Conservation (phyloP, 306 rosid species). For the Rosa multiflora region DNA sequence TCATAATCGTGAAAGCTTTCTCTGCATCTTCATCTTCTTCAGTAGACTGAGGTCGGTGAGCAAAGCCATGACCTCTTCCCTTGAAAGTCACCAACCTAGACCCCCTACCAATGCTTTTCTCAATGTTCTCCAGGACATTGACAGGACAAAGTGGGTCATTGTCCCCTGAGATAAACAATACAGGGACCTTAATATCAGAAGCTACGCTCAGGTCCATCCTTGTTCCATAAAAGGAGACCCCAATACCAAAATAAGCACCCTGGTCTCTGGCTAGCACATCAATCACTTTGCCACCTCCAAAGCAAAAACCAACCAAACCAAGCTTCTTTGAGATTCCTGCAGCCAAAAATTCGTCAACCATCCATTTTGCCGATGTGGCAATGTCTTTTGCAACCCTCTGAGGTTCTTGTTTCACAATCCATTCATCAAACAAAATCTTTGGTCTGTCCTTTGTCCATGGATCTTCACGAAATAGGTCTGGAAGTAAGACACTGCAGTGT, state of each 20-base stretch:
- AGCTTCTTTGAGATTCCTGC: conserved; percentile 70
- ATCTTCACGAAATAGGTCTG: conserved; percentile 67
- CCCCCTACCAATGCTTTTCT: conserved; percentile 37
- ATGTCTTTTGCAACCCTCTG: conserved; percentile 59
- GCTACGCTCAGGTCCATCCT: conserved; percentile 43
- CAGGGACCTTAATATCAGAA: conserved; percentile 51
- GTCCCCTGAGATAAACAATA: conserved; percentile 68
- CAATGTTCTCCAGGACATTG: conserved; percentile 37
- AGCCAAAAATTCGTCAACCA: conserved; percentile 70
- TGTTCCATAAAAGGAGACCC: conserved; percentile 70
- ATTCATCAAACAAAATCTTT: conserved; percentile 38
- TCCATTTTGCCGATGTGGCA: conserved; percentile 58
- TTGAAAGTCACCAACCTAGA: conserved; percentile 52
- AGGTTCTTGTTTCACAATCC: conserved; percentile 48
- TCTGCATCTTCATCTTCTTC: conserved; percentile 90
- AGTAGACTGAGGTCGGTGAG: conserved; percentile 65
- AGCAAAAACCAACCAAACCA: conserved; percentile 69
- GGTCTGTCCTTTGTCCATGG: conserved; percentile 59
- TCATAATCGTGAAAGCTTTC: conserved; percentile 55
- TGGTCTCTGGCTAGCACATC: conserved; percentile 61
- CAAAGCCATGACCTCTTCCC: conserved; percentile 84
- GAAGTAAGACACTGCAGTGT: conserved; percentile 78
- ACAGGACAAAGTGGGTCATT: conserved; percentile 61
- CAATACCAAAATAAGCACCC: conserved; percentile 52
- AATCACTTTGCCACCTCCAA: conserved; percentile 68